These are phyloP conservation scores for Pseudoperonospora humuli DNA, from an alignment of 352 stramenopile species.

Conservation along the genomic window DNA sequence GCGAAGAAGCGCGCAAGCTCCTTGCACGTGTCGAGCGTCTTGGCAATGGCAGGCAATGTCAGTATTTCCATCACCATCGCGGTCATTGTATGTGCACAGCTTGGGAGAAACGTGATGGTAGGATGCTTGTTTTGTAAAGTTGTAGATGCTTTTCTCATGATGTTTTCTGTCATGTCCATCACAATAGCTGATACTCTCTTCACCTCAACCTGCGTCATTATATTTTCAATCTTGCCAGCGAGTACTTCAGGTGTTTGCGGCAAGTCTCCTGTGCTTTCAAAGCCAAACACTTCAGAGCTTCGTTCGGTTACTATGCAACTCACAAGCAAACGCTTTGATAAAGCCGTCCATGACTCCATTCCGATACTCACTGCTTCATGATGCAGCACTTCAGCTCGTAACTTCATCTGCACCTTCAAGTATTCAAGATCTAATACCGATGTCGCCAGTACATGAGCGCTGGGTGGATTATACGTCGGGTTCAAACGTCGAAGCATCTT, in stretches of 20 bases:
- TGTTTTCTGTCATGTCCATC: slow-evolving; percentile 38
- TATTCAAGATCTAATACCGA: slow-evolving; percentile 54
- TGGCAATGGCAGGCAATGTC: slow-evolving; percentile 30
- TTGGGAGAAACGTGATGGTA: slow-evolving; percentile 52
- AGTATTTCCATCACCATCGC: slow-evolving; percentile 58
- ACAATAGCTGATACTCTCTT: slow-evolving; percentile 52
- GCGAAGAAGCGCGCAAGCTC: slow-evolving; percentile 28
- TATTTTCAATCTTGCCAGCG: slow-evolving; percentile 49
- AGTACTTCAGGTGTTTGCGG: slow-evolving; percentile 38
- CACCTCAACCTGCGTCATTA: slow-evolving; percentile 48
- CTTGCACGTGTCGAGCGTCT: slow-evolving; percentile 32
- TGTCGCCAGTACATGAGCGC: slow-evolving; percentile 40
- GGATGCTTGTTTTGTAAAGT: slow-evolving; percentile 49
- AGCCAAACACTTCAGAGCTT: too few species aligned
- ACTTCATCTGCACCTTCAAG: slow-evolving; percentile 47
- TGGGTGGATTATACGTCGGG: slow-evolving; percentile 39
- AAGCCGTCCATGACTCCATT: slow-evolving; percentile 39
- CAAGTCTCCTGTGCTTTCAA: slow-evolving; percentile 45
- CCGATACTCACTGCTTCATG: slow-evolving; percentile 48
- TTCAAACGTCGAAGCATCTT: slow-evolving; percentile 58
- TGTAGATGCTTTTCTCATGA: slow-evolving; percentile 46
- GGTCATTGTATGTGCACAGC: slow-evolving; percentile 49
- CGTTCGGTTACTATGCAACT: too few species aligned
- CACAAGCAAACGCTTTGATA: slow-evolving; percentile 39
- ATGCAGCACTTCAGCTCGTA: slow-evolving; percentile 46